phyloP scores from a whole-genome alignment of 768 basidiomycete species.

The Lentinula sp. region DNA sequence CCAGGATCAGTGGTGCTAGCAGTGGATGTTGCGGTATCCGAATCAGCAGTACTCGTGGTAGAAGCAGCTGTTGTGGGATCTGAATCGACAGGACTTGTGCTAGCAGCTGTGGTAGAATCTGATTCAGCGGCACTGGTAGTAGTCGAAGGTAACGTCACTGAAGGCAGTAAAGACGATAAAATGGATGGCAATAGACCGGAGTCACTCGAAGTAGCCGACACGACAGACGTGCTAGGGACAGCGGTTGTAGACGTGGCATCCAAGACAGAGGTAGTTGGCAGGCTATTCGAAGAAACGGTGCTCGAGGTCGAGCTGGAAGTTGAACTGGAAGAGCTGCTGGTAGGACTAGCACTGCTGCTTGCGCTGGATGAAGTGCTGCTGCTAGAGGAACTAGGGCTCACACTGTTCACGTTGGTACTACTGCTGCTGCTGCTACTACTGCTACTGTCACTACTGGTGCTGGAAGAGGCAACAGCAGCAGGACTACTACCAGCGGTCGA shows the following conservation, averaged over 20 bases:
- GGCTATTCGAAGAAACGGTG: slow-evolving; percentile 9
- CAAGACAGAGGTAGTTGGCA: slow-evolving; percentile 16
- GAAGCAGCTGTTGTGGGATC: neutral
- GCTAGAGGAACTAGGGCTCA: neutral
- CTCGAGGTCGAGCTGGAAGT: slow-evolving; percentile 8
- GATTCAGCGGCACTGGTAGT: neutral
- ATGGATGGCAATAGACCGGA: neutral
- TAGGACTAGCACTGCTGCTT: neutral
- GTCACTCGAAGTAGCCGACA: slow-evolving; percentile 1
- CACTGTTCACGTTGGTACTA: neutral
- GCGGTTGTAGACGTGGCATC: slow-evolving; percentile 12
- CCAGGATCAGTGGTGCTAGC: neutral
- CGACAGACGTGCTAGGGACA: neutral
- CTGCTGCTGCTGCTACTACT: no score
- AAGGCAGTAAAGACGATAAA: neutral
- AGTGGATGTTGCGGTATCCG: slow-evolving; percentile 2
- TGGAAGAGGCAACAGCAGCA: neutral
- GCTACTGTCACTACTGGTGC: neutral
- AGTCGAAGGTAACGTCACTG: neutral
- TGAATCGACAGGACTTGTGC: neutral
- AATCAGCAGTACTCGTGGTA: slow-evolving; percentile 16
- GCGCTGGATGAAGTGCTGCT: neutral
- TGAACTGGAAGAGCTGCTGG: slow-evolving; percentile 15
- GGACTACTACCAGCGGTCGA: neutral
- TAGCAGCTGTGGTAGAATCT: neutral